phyloP scores from a whole-genome alignment of 2,329 filamentous ascomycete genomes.

The Fusarium phyllophilum region DNA sequence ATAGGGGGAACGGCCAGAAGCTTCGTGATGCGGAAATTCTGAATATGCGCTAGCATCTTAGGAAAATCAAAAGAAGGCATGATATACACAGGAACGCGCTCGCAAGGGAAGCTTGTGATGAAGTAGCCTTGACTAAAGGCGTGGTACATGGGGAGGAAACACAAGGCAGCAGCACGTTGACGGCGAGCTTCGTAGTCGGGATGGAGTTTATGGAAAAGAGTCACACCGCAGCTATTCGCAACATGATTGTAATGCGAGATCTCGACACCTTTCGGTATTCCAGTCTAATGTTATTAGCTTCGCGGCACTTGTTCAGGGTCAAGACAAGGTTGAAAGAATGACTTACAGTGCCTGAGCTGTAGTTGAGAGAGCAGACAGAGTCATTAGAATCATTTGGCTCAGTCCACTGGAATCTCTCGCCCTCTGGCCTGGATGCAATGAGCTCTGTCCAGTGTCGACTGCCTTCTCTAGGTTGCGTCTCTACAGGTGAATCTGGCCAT shows the following conservation, averaged over 20 bases:
- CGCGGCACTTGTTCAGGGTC: not conserved
- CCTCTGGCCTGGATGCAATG: constrained; percentile 62
- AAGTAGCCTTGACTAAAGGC: constrained; percentile 78
- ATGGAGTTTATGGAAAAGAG: constrained; percentile 55
- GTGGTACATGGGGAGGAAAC: constrained; percentile 82
- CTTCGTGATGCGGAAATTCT: constrained; percentile 74
- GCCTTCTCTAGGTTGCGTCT: constrained; percentile 20
- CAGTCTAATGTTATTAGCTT: constrained; percentile 60
- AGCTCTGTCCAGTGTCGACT: constrained; percentile 71
- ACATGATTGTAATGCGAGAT: constrained; percentile 83
- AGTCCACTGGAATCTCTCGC: constrained; percentile 70
- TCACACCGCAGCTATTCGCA: constrained; percentile 72
- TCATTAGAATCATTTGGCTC: constrained; percentile 61
- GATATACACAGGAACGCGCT: constrained; percentile 75
- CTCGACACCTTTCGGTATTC: constrained; percentile 84
- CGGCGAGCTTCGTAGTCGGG: constrained; percentile 58
- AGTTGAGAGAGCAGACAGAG: constrained; percentile 77
- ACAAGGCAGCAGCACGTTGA: constrained; percentile 59
- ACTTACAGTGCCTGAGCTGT: constrained; percentile 73
- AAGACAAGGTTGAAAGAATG: too few relatives aligned
- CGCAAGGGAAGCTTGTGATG: constrained; percentile 66
- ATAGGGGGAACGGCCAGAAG: constrained; percentile 79
- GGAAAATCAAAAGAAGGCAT: constrained; percentile 83
- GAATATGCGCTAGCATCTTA: constrained; percentile 74
- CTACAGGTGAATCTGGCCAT: constrained; percentile 55